phyloP scores from a whole-genome alignment of 2,329 filamentous ascomycete genomes.

The Triangularia verruculosa region DNA sequence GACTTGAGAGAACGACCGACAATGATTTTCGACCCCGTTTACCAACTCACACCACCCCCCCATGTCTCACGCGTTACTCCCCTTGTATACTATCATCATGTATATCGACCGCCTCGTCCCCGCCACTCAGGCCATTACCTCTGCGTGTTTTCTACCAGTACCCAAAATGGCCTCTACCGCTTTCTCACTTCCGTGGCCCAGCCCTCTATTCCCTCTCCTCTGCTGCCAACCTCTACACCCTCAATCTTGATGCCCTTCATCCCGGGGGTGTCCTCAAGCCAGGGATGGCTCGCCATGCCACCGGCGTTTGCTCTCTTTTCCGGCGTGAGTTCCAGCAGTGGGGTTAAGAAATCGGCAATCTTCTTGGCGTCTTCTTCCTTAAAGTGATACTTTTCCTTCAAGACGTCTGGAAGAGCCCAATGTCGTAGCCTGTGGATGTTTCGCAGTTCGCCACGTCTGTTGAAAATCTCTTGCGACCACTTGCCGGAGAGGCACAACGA shows the following conservation, averaged over 20 bases:
- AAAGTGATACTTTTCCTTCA: conserved; percentile 97
- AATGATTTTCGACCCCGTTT: background rate
- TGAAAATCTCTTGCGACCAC: conserved; percentile 99
- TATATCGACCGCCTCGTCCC: background rate
- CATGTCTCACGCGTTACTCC: background rate
- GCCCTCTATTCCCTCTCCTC: conserved; percentile 89
- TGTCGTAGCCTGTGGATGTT: conserved; percentile 96
- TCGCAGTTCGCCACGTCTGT: conserved; percentile 91
- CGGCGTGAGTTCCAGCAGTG: conserved; percentile 87
- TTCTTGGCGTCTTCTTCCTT: conserved; percentile 74
- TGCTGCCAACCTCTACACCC: conserved; percentile 71
- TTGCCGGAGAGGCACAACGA: conserved; percentile 88
- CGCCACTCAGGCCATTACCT: background rate
- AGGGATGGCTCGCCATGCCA: conserved; percentile 84
- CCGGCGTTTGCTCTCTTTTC: conserved; percentile 91
- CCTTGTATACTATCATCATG: background rate
- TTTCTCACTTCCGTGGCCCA: conserved; percentile 89
- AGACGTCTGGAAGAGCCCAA: conserved; percentile 90
- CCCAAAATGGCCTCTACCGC: conserved; percentile 47
- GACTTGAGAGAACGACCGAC: background rate
- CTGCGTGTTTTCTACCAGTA: background rate
- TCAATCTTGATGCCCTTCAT: conserved; percentile 80
- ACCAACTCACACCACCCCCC: background rate
- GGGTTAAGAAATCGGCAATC: conserved; percentile 77
- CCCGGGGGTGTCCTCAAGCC: conserved; percentile 79